phyloP scores from a whole-genome alignment of 83 land plant species.

The Thuja plicata region DNA sequence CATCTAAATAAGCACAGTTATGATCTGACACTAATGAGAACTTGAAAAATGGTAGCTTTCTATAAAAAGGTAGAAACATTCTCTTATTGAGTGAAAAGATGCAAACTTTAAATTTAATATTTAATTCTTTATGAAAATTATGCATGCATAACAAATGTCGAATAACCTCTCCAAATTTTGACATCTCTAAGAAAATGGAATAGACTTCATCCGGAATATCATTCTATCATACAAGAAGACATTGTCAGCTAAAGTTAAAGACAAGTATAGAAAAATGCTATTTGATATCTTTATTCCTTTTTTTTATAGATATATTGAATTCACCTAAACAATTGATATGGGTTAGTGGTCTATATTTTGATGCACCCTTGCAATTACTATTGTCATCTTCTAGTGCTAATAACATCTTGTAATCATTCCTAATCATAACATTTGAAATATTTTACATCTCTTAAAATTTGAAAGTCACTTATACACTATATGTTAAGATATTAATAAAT shows the following conservation, averaged over 20 bases:
- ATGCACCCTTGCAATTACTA: conserved; percentile 64
- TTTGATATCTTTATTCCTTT: not conserved
- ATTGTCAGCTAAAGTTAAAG: not conserved
- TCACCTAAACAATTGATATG: conserved; percentile 57
- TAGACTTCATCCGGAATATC: conserved; percentile 60
- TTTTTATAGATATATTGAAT: not conserved
- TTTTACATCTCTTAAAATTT: not conserved
- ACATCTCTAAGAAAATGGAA: conserved; percentile 75
- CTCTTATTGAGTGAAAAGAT: not conserved
- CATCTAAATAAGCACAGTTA: not conserved
- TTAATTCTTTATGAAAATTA: conserved; percentile 76
- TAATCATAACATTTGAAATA: conserved; percentile 21
- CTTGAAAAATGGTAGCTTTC: not conserved
- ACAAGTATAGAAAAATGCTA: conserved; percentile 5
- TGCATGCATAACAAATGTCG: conserved; percentile 87
- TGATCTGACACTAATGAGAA: not conserved
- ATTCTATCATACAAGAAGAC: conserved; percentile 27
- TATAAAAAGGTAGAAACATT: not conserved
- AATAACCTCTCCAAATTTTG: conserved; percentile 57
- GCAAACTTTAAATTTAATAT: not conserved
- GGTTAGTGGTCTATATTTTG: conserved; percentile 61
- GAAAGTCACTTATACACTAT: not conserved
- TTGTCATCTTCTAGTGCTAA: conserved; percentile 81
- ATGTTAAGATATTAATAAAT: too few relatives aligned
- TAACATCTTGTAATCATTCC: conserved; percentile 84